Percentiles rank a stretch among this genome's conserved stretches.
phyloP scores from a whole-genome alignment of 345 rosid species.

The Bruguiera gymnorhiza region DNA sequence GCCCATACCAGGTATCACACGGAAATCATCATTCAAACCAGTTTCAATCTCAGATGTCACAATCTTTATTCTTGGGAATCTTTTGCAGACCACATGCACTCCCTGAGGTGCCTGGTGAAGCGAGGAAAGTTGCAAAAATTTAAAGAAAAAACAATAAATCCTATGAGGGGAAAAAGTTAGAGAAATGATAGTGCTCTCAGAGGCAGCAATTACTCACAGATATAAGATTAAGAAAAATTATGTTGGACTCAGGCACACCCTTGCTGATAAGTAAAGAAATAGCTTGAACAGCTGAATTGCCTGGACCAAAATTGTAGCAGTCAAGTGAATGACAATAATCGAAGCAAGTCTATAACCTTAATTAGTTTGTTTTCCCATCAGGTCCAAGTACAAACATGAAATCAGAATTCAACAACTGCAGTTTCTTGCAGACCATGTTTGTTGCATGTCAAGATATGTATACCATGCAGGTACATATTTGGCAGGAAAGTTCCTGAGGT shows the following conservation, averaged over 20 bases:
- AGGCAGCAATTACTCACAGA: slow-evolving; percentile 51
- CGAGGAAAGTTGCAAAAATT: neutral
- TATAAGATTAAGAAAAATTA: slow-evolving; percentile 93
- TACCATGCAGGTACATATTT: too few species aligned
- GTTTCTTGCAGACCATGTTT: too few species aligned
- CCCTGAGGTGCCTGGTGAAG: slow-evolving; percentile 92
- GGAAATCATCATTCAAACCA: slow-evolving; percentile 83
- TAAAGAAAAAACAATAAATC: neutral
- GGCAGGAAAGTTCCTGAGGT: too few species aligned
- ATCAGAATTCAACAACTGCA: too few species aligned
- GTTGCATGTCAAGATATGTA: too few species aligned
- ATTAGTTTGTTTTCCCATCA: too few species aligned
- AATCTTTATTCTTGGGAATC: slow-evolving; percentile 83
- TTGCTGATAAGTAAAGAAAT: slow-evolving; percentile 74
- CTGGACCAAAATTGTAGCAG: slow-evolving; percentile 28
- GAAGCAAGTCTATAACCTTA: neutral
- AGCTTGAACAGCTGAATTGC: slow-evolving; percentile 94
- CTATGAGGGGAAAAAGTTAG: neutral
- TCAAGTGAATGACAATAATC: neutral
- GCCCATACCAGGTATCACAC: slow-evolving; percentile 96
- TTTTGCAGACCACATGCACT: slow-evolving; percentile 91
- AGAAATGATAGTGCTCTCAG: neutral
- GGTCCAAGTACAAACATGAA: too few species aligned
- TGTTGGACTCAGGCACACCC: slow-evolving; percentile 87
- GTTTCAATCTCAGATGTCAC: slow-evolving; percentile 93